These are phyloP conservation scores for Moricandia moricandioides DNA, from an alignment of 345 rosid species.

Conservation along the genomic window DNA sequence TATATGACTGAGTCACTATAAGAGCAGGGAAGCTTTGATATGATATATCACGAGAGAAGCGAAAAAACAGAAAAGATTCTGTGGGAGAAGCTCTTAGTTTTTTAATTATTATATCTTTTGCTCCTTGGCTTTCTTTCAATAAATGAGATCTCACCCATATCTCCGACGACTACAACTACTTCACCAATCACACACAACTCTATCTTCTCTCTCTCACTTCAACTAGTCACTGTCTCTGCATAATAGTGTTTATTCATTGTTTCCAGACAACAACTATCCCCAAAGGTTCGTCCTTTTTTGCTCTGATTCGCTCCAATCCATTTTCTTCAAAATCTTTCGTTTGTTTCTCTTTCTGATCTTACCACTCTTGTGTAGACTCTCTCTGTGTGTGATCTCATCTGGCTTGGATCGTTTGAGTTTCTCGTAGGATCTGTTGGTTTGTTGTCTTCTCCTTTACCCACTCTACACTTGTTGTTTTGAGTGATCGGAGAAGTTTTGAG, in stretches of 20 bases:
- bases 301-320: constrained; percentile 1
- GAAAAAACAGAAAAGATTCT: constrained; percentile 31
- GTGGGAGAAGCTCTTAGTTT: constrained; percentile 29
- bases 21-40: not conserved
- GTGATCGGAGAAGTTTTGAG: not conserved
- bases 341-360: not conserved
- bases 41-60: constrained; percentile 3
- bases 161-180: constrained; percentile 2
- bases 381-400: constrained; percentile 6
- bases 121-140: constrained; percentile 28
- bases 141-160: constrained; percentile 46
- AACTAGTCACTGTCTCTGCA: not conserved
- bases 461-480: constrained; percentile 9
- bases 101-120: not conserved
- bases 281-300: constrained; percentile 31
- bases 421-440: not conserved
- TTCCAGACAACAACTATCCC: not conserved
- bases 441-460: not conserved
- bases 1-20: too few relatives aligned
- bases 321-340: not conserved
- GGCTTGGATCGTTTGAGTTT: not conserved
- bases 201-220: constrained; percentile 12
- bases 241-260: not conserved
- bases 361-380: not conserved
- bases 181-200: constrained; percentile 16